These are phyloP conservation scores for Boletus sp. DNA, from an alignment of 768 basidiomycete species.

Conservation along the genomic window DNA sequence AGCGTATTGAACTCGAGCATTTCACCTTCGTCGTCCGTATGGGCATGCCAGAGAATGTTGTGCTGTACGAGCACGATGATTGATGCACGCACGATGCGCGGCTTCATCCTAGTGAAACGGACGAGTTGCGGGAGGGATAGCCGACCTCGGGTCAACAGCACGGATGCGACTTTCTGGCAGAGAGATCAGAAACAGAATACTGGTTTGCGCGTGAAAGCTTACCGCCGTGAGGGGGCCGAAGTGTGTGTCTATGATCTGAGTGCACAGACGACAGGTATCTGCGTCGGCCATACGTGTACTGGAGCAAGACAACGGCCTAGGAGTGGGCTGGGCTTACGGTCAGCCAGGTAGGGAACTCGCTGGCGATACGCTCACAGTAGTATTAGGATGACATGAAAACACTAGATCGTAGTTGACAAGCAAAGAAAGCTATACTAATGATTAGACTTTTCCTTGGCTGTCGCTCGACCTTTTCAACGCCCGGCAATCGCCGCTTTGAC, in stretches of 20 bases:
- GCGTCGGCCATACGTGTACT: slow-evolving; percentile 55
- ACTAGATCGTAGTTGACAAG: background rate
- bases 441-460: background rate
- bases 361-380: background rate
- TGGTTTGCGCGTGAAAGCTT: slow-evolving; percentile 23
- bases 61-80: slow-evolving; percentile 86
- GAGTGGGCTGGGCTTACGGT: background rate
- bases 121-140: slow-evolving; percentile 68
- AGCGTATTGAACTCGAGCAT: slow-evolving; percentile 80
- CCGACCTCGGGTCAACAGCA: slow-evolving; percentile 79
- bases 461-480: background rate
- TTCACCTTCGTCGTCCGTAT: slow-evolving; percentile 67
- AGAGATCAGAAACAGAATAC: background rate
- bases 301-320: background rate
- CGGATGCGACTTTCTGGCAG: slow-evolving; percentile 65
- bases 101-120: slow-evolving; percentile 65
- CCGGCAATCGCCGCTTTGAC: slow-evolving; percentile 4
- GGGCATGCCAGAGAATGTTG: slow-evolving; percentile 85
- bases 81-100: slow-evolving; percentile 64
- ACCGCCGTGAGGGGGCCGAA: slow-evolving; percentile 70
- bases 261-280: slow-evolving; percentile 59
- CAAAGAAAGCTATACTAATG: background rate
- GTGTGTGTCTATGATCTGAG: slow-evolving; percentile 60
- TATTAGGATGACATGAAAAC: slow-evolving; percentile 15
- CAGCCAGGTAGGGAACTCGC: too few species aligned